Conservation (phyloP, 108 stramenopile species). For the Seminavis robusta region DNA sequence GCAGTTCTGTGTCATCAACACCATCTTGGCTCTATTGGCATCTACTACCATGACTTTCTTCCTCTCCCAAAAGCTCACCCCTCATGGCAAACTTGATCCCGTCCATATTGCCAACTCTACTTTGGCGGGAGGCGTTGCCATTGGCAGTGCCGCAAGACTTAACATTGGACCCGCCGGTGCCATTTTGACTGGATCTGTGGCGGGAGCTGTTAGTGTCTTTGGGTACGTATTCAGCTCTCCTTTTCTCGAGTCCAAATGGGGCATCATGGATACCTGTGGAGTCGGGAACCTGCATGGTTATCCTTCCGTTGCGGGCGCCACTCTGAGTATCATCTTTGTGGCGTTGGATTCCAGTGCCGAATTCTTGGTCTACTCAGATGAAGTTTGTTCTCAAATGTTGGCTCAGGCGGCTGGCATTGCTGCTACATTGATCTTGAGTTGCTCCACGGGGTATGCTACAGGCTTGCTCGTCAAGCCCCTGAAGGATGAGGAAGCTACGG, state of each 20-base stretch:
- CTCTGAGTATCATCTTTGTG: slow-evolving; percentile 29
- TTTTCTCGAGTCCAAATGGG: slow-evolving; percentile 20
- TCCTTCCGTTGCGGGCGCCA: slow-evolving; percentile 26
- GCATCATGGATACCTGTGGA: slow-evolving; percentile 37
- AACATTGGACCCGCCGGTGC: slow-evolving; percentile 30
- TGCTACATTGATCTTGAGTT: slow-evolving; percentile 8
- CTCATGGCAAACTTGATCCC: slow-evolving; percentile 39
- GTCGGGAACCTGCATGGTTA: slow-evolving; percentile 42
- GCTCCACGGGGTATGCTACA: slow-evolving; percentile 18
- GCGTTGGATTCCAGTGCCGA: slow-evolving; percentile 23
- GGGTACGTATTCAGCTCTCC: slow-evolving; percentile 29
- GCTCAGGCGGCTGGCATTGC: slow-evolving; percentile 14
- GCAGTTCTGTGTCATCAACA: slow-evolving; percentile 36
- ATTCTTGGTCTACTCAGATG: slow-evolving; percentile 25
- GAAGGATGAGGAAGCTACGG: slow-evolving; percentile 2
- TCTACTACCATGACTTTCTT: slow-evolving; percentile 31
- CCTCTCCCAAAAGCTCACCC: slow-evolving; percentile 18
- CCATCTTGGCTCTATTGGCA: slow-evolving; percentile 36
- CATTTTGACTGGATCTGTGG: slow-evolving; percentile 17
- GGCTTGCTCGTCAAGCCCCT: slow-evolving; percentile 15
- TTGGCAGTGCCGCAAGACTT: slow-evolving; percentile 40
- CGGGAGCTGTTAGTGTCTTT: slow-evolving; percentile 21
- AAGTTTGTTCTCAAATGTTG: neutral
- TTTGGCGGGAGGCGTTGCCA: slow-evolving; percentile 57
- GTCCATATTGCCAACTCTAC: slow-evolving; percentile 57